These are phyloP conservation scores for Aphanoascus verrucosus DNA, from an alignment of 2,329 filamentous ascomycete genomes.

Conservation along the genomic window DNA sequence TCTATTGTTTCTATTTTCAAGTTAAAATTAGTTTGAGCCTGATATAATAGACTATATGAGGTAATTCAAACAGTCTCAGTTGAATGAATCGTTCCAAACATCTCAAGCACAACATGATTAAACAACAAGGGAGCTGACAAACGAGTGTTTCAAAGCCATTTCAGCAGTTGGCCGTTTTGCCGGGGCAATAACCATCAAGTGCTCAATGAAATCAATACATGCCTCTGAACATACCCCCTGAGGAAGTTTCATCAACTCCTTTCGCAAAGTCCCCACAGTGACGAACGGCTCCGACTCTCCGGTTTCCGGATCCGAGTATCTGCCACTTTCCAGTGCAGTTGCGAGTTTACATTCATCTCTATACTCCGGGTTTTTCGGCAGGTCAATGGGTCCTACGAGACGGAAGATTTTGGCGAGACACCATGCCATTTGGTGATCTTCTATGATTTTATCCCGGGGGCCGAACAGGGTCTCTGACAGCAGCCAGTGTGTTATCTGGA, in stretches of 20 bases:
- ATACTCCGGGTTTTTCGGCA: conserved; percentile 7
- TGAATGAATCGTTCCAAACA: too few species aligned
- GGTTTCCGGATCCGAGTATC: conserved; percentile 3
- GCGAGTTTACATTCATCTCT: conserved; percentile 12
- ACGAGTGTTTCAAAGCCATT: conserved; percentile 6
- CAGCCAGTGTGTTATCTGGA: conserved; percentile 12
- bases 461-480: conserved; percentile 11
- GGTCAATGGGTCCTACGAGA: conserved; percentile 9
- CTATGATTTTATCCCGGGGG: conserved; percentile 1
- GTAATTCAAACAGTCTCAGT: too few species aligned
- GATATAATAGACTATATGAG: too few species aligned
- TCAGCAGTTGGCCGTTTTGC: conserved; percentile 11
- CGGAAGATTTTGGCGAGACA: conserved; percentile 13
- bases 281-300: neutral
- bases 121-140: neutral
- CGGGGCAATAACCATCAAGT: conserved; percentile 12
- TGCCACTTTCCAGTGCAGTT: neutral
- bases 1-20: too few species aligned
- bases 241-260: conserved; percentile 9
- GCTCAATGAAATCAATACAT: conserved; percentile 11
- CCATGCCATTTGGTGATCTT: conserved; percentile 12
- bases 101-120: too few species aligned
- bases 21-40: too few species aligned
- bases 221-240: conserved; percentile 5
- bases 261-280: conserved; percentile 1